Conservation (phyloP, 345 rosid species). For the Abelmoschus esculentus region DNA sequence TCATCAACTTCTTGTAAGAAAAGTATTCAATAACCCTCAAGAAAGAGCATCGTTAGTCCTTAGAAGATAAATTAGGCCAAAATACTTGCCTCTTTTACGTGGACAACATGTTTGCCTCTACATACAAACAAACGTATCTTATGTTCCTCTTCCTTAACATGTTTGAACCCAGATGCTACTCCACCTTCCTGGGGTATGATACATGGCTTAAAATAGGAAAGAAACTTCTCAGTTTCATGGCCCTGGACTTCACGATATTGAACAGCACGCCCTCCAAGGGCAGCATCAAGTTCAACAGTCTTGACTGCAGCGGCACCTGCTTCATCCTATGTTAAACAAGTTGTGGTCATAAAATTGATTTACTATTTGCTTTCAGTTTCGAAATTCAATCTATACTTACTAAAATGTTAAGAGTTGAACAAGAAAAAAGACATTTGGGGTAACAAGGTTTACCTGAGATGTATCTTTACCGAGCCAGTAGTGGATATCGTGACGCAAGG, state of each 20-base stretch:
- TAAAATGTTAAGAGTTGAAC: neutral
- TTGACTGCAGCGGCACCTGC: conserved; percentile 84
- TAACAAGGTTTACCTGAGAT: conserved; percentile 42
- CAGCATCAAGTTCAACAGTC: conserved; percentile 97
- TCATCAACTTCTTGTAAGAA: conserved; percentile 9
- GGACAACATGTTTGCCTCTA: conserved; percentile 93
- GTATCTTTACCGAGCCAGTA: conserved; percentile 95
- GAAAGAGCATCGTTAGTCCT: neutral
- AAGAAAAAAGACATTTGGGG: neutral
- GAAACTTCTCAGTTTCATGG: conserved; percentile 90
- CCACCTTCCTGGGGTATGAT: conserved; percentile 98
- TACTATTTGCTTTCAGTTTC: neutral
- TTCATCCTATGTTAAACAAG: conserved; percentile 66
- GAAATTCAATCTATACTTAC: neutral
- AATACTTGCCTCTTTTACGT: conserved; percentile 82
- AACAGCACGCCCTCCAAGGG: conserved; percentile 98
- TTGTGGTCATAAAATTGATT: conserved; percentile 15
- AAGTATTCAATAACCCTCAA: neutral
- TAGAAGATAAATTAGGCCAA: neutral
- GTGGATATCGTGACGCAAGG: conserved; percentile 79
- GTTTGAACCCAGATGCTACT: conserved; percentile 81
- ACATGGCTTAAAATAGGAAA: conserved; percentile 95
- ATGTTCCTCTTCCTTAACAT: conserved; percentile 70
- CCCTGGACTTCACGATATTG: conserved; percentile 98
- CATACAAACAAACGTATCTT: conserved; percentile 77